Evolutionary conservation across 2,329 filamentous ascomycete species (phyloP), one percentile per base, ranked within the genome.

Genomic region (Penicillium sp.): DNA sequence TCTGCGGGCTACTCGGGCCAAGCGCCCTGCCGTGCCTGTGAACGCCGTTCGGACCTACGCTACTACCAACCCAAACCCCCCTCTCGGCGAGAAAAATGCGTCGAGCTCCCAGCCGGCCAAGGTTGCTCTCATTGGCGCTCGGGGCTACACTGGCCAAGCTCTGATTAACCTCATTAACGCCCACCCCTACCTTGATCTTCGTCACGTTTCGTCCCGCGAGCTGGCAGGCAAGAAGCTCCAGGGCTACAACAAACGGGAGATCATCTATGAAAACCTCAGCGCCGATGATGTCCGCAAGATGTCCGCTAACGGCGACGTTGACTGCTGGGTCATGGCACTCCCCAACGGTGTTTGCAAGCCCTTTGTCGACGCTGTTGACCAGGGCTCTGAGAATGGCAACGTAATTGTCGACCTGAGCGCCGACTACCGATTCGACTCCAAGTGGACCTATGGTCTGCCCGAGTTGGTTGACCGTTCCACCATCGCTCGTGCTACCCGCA

Each of bases 251-350:
- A 96, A 95, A 76, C 80, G 84, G 47, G 80, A 93, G 44, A 85
- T 98, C 51, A 86, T 80, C 47, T 98, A 98, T 66, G 87, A 95
- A 66, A 95, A 88, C 62, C 73, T 96, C 30, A 81, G 77, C 39
- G 78, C 87, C 5, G 90, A 96, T 50, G 90, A 96, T 51, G 82
- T 95, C 9, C 79, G 80, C 47, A 76, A 80, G 41, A 86, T 96
- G 77, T 85, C 92, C 46, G 81, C 84, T 61, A 79, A 82, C 20
- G 84, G 85, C 35, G 79, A 89, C 56, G 81, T 96, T 33, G 90
- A 96, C 69, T 92, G 85, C 68, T 96, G 89, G 89, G 85, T 96
- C 30, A 92, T 96, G 85, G 92, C 92, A 23, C 79, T 96, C 18
- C 92, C 90, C 30, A 98, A 96, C 59, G 85, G 86, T 44, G 87